Percentiles rank a stretch among this genome's conserved stretches.
Evolutionary conservation across 768 basidiomycete genomes (phyloP).

Genomic region (Suillus spraguei): DNA sequence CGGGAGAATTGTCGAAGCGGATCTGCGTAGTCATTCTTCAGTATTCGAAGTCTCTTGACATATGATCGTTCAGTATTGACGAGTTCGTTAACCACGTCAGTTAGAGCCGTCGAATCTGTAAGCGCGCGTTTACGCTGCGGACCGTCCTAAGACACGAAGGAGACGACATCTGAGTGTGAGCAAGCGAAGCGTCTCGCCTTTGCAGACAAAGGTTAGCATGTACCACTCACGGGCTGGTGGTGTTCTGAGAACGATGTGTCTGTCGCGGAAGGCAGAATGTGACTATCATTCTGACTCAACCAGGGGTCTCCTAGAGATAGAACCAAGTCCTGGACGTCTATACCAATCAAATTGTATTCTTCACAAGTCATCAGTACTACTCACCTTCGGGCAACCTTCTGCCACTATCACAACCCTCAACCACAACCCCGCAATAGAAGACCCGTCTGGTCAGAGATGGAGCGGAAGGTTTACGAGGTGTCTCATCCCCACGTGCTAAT

Average conservation of each 20-base stretch:
- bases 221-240: conserved; percentile 46
- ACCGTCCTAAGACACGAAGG: conserved; percentile 26
- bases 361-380: conserved; percentile 15
- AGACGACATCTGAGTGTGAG: conserved; percentile 8
- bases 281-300: conserved; percentile 49
- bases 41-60: conserved; percentile 75
- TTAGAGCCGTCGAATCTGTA: conserved; percentile 65
- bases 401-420: conserved; percentile 79
- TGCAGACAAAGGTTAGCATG: conserved; percentile 1
- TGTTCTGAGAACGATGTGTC: conserved; percentile 39
- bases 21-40: conserved; percentile 90
- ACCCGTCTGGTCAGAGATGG: conserved; percentile 69
- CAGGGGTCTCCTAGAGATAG: conserved; percentile 75
- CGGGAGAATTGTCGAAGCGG: conserved; percentile 86
- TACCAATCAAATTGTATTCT: conserved; percentile 17
- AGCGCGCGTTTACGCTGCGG: conserved; percentile 55
- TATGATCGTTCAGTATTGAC: conserved; percentile 90
- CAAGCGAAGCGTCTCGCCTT: conserved; percentile 6
- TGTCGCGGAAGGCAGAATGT: conserved; percentile 46
- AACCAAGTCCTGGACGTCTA: conserved; percentile 81
- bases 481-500: conserved; percentile 69
- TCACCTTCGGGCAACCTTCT: conserved; percentile 68
- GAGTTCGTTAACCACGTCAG: conserved; percentile 82
- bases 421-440: conserved; percentile 88
- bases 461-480: conserved; percentile 42